A percentile compares a stretch with the other conserved stretches of the same genome.
phyloP scores from a whole-genome alignment of 1,284 basidiomycete genomes.

The Takashimella koratensis region DNA sequence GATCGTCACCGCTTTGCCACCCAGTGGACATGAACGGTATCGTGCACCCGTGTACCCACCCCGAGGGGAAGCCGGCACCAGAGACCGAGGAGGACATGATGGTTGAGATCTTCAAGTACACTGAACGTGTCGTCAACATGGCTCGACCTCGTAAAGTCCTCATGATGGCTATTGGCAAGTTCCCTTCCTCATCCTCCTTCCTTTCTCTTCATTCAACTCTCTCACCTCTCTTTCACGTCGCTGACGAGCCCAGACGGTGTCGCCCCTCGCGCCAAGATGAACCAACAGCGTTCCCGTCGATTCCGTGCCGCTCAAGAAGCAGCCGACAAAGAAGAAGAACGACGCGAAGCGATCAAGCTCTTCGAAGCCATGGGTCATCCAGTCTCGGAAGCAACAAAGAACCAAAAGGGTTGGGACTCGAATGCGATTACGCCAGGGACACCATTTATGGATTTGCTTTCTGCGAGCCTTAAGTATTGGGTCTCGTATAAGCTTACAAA shows the following conservation, averaged over 20 bases:
- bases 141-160: constrained; percentile 87
- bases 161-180: constrained; percentile 93
- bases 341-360: constrained; percentile 70
- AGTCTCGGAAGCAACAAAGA: constrained; percentile 76
- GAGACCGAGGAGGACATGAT: constrained; percentile 99
- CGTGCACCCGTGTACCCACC: constrained; percentile 98
- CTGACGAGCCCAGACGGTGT: constrained; percentile 71
- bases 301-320: constrained; percentile 95
- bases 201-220: background rate
- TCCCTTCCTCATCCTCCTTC: constrained; percentile 1
- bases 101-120: constrained; percentile 95
- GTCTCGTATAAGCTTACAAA: constrained; percentile 91
- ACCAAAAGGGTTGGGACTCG: constrained; percentile 89
- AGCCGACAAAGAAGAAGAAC: constrained; percentile 84
- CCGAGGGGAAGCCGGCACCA: constrained; percentile 90
- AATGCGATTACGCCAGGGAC: constrained; percentile 98
- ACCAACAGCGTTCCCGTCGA: constrained; percentile 93
- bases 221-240: background rate
- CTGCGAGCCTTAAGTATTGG: constrained; percentile 90
- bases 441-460: constrained; percentile 95
- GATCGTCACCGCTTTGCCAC: too few relatives aligned
- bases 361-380: constrained; percentile 95
- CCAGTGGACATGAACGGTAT: constrained; percentile 54
- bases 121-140: constrained; percentile 97
- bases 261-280: constrained; percentile 98